These are phyloP conservation scores for Clausena lansium DNA, from an alignment of 345 rosid genomes.

Conservation along the genomic window DNA sequence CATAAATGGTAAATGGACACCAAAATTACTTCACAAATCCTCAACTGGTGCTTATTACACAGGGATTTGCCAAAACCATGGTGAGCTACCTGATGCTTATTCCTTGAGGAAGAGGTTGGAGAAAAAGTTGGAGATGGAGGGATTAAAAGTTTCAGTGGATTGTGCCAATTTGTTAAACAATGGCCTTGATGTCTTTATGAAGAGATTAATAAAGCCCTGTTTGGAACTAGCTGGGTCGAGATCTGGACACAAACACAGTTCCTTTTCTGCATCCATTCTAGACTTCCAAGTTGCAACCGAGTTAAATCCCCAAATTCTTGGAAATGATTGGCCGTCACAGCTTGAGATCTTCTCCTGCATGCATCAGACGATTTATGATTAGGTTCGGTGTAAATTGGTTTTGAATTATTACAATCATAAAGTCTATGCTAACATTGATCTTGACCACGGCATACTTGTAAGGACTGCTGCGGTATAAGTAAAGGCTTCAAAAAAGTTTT, in stretches of 20 bases:
- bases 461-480: conserved; percentile 25
- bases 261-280: conserved; percentile 37
- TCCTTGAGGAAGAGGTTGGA: conserved; percentile 55
- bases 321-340: conserved; percentile 53
- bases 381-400: background rate
- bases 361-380: conserved; percentile 29
- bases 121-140: conserved; percentile 41
- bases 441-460: conserved; percentile 13
- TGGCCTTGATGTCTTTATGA: conserved; percentile 55
- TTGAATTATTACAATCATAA: conserved; percentile 8
- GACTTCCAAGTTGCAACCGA: conserved; percentile 67
- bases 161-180: conserved; percentile 52
- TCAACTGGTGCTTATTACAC: conserved; percentile 4
- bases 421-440: conserved; percentile 21
- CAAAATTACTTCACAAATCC: conserved; percentile 24
- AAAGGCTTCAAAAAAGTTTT: conserved; percentile 21
- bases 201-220: conserved; percentile 67
- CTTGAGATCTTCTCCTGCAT: conserved; percentile 46
- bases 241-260: conserved; percentile 18
- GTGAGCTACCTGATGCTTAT: conserved; percentile 59
- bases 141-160: conserved; percentile 49
- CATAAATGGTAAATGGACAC: conserved; percentile 29
- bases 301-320: conserved; percentile 52
- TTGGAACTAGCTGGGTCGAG: conserved; percentile 52
- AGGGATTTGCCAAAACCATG: conserved; percentile 38